Conservation (phyloP, 371 early-diverging fungal species). For the Actinomortierella ambigua region DNA sequence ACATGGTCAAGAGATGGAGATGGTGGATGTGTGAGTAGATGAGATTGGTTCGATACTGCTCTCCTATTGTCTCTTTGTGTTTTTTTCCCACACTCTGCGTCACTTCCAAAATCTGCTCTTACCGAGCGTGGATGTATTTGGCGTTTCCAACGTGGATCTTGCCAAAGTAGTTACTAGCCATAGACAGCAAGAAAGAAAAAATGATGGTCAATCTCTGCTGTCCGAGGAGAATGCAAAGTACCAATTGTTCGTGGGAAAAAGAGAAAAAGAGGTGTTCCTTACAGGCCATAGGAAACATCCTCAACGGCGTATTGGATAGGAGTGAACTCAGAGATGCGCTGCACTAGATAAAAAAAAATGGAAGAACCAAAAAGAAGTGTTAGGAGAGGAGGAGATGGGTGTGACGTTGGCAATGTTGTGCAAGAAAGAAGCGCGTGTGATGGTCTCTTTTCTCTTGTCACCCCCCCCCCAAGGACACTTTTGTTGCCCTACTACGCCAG, state of each 20-base stretch:
- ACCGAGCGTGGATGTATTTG: conserved; percentile 57
- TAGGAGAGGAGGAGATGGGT: background rate
- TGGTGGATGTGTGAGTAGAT: background rate
- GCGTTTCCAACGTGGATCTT: conserved; percentile 57
- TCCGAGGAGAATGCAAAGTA: too few relatives aligned
- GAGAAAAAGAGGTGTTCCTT: conserved; percentile 5
- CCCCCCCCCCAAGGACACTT: too few relatives aligned
- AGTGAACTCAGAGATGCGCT: conserved; percentile 51
- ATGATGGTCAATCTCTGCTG: too few relatives aligned
- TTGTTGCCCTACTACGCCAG: too few relatives aligned
- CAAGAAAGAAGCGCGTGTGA: background rate
- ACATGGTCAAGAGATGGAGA: background rate
- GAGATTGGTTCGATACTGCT: background rate
- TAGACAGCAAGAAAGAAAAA: too few relatives aligned
- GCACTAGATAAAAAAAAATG: conserved; percentile 19
- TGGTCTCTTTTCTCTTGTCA: background rate
- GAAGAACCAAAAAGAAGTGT: background rate
- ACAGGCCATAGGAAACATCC: conserved; percentile 56
- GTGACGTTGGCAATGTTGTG: background rate
- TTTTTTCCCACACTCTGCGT: background rate
- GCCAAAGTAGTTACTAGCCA: conserved; percentile 56
- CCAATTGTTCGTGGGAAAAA: too few relatives aligned
- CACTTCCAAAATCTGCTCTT: conserved; percentile 7
- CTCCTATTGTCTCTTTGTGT: background rate
- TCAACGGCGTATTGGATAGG: conserved; percentile 55